Base-by-base conservation (phyloP, 768 basidiomycete species). In the Kwoniella dendrophila region DNA sequence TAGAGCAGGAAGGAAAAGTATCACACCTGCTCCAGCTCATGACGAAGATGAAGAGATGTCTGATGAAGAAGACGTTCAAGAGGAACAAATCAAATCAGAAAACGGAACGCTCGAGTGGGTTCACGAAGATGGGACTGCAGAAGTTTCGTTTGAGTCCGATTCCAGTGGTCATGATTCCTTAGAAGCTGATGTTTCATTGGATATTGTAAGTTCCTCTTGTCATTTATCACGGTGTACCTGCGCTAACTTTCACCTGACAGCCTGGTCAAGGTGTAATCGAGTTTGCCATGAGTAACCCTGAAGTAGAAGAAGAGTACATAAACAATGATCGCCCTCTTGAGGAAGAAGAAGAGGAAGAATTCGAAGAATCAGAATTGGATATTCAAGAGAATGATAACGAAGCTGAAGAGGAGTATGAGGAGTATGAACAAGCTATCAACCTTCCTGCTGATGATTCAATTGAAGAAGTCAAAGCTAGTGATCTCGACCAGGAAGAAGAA, bases 101-200 rank as follows among this genome's bases (percentile, higher is more conserved):
- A 20, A 27, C 3, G 66, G 34, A 11, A 18, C 56, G n/a, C 45
- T 71, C 20, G 52, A 59, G n/a, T 66, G 64, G 64, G 63, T 72
- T 6, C 41, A 71, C 11, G 71, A 70, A 34, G 68, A 67, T 26
- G 68, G 64, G 12, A 43, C 36, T 2, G 59, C 50, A 14, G 65
- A 68, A 1, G 67, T 63, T n/a, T 69, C 71, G 50, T 87, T 88
- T 78, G 78, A 77, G 22, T 83, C 86, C 68, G 83, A 87, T 72
- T 83, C 84, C 12, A 81, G 83, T 29, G 83, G 84, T 64, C 30
- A 68, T 1, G 79, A 78, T 47, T 81, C 81, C 27, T 86, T 83
- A 77, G 76, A 71, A 16, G 69, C 61, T 26, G 74, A 76, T 45
- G 20, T 64, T 38, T 73, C 74, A 2, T 64, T 76, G 26, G 70